phyloP scores from a whole-genome alignment of 2,329 filamentous ascomycete species.

The Epichloe glyceriae region DNA sequence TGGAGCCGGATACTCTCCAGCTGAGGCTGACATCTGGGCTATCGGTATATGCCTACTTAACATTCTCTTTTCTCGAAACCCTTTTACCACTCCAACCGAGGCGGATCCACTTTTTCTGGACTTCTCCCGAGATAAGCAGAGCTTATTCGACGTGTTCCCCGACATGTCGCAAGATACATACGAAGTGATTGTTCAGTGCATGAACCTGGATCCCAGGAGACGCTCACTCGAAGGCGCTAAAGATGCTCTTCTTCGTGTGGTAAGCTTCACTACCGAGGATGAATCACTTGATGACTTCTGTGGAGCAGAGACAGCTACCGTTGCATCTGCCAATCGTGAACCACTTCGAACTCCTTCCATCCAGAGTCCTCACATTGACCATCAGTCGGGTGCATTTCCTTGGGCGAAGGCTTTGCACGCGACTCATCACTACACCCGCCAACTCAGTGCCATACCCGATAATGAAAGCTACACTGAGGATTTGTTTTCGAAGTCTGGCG shows the following conservation, averaged over 20 bases:
- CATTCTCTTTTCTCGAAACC: constrained; percentile 91
- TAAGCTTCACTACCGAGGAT: constrained; percentile 89
- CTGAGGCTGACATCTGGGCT: constrained; percentile 91
- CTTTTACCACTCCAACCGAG: constrained; percentile 80
- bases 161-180: constrained; percentile 98
- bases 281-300: constrained; percentile 91
- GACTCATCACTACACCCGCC: constrained; percentile 55
- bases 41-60: constrained; percentile 95
- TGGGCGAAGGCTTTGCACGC: constrained; percentile 86
- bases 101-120: constrained; percentile 89
- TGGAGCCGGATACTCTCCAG: constrained; percentile 78
- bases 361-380: constrained; percentile 70
- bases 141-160: constrained; percentile 93
- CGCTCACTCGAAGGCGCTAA: constrained; percentile 70
- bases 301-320: constrained; percentile 60
- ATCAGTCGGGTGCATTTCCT: constrained; percentile 60
- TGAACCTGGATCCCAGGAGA: constrained; percentile 83
- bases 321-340: constrained; percentile 82
- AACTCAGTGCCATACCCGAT: constrained; percentile 77
- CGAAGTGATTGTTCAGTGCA: constrained; percentile 79
- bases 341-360: constrained; percentile 92
- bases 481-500: constrained; percentile 67
- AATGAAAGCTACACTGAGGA: constrained; percentile 73
- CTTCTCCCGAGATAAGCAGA: constrained; percentile 86
- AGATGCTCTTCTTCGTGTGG: constrained; percentile 62